These are phyloP conservation scores for Fusarium buxicola DNA, from an alignment of 2,329 filamentous ascomycete species.

Conservation along the genomic window DNA sequence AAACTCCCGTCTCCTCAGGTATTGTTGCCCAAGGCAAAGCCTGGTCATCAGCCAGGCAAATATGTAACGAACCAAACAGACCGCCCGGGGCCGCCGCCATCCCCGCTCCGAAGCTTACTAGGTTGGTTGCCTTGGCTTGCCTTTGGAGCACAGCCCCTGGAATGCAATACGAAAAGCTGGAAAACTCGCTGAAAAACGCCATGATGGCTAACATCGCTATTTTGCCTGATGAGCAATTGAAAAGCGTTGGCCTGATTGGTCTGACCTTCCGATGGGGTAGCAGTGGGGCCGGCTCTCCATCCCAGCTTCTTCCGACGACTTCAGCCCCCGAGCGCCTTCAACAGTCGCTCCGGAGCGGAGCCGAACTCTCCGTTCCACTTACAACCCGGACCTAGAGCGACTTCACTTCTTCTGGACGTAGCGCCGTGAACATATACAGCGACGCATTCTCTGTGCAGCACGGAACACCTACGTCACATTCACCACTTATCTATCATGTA, in stretches of 20 bases:
- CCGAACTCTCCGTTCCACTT: background rate
- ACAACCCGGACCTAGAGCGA: too few species aligned
- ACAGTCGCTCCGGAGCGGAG: constrained; percentile 3
- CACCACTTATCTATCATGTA: background rate
- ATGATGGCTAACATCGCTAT: background rate
- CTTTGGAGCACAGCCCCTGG: background rate
- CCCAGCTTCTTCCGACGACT: background rate
- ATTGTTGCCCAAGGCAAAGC: constrained; percentile 2
- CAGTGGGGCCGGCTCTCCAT: background rate
- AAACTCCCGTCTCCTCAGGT: too few species aligned
- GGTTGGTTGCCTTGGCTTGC: background rate
- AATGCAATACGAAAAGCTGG: background rate
- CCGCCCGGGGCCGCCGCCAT: too few species aligned
- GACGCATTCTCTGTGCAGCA: too few species aligned
- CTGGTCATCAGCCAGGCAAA: constrained; percentile 4
- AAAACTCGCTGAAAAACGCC: background rate
- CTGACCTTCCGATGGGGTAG: background rate
- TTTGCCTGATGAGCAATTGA: background rate
- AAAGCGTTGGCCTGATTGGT: constrained; percentile 20
- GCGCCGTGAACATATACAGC: too few species aligned
- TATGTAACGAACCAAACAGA: background rate
- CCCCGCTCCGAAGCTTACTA: too few species aligned
- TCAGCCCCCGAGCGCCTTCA: too few species aligned
- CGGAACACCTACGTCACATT: too few species aligned
- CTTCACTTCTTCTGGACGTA: too few species aligned